Base-by-base conservation (phyloP, 345 rosid species). In the Acer saccharum region DNA sequence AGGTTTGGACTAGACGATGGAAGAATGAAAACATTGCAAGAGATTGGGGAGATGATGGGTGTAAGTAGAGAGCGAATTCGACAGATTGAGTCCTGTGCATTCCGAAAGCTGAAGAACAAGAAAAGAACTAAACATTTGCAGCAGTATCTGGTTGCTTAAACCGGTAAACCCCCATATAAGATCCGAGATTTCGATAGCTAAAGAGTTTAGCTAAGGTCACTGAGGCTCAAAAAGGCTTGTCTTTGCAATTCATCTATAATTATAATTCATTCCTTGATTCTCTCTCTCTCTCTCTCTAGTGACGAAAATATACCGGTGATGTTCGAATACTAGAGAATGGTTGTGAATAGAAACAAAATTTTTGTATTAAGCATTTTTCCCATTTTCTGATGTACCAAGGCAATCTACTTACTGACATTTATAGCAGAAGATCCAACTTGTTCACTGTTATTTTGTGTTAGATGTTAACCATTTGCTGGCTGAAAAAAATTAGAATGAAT, bases 51-150 rank as follows among this genome's bases (percentile, higher is more conserved):
- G 70, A 55, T 80, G 41, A 89, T 96, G 88, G 88, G 93, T 0
- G 89, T 96, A 0, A 92, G 98, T 87, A 84, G 99, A n/a, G 99
- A 96, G 84, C 87, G 99, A 84, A 76, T 96, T 73, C 85, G 98
- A 54, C 99, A 96, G 65, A 93, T 96, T 2, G 99, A 96, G 78
- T 89, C 90, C 0, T 86, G 88, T 12, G 98, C 95, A 10, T 92
- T 92, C 71, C 87, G 93, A 50, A 96, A 92, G 88, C 89, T 96
- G 54, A 92, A 91, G 84, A 92, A 86, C 86, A 94, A 91, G 87
- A 96, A 83, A 74, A 91, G 94, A 86, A 88, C 83, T 54, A 88
- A 82, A 82, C 91, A 90, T 76, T 88, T 96, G 90, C 87, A 84
- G 85, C 97, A 91, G 74, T 95, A 91, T 81, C 75, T 86, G 78